Percentiles rank a stretch among this genome's conserved stretches.
These are phyloP conservation scores for Fistulina hepatica DNA, from an alignment of 1,284 basidiomycete species.

Conservation along the genomic window DNA sequence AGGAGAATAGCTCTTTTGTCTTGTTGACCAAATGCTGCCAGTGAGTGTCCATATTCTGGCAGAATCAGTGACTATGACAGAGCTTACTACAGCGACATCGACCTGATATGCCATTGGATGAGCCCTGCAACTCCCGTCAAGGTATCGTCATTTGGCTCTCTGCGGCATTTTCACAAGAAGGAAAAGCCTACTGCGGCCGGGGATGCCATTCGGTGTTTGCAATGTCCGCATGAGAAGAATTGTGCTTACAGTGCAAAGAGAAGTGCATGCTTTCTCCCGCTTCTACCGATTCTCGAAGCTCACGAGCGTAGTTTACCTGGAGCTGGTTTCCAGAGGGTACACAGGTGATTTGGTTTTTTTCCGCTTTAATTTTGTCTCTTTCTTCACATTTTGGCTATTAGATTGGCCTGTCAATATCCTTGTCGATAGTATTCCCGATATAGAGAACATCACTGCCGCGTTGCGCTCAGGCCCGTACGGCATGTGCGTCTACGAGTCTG, in stretches of 20 bases:
- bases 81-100: conserved; percentile 54
- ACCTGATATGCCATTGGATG: conserved; percentile 71
- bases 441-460: conserved; percentile 63
- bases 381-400: too few relatives aligned
- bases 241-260: conserved; percentile 82
- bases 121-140: conserved; percentile 49
- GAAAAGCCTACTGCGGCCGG: conserved; percentile 62
- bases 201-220: conserved; percentile 55
- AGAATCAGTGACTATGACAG: background rate
- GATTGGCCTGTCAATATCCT: conserved; percentile 60
- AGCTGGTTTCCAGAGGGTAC: conserved; percentile 46
- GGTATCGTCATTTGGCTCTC: conserved; percentile 75
- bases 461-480: conserved; percentile 65
- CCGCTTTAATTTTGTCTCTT: too few relatives aligned
- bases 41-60: conserved; percentile 29
- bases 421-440: conserved; percentile 67
- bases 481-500: conserved; percentile 70
- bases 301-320: conserved; percentile 63
- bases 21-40: conserved; percentile 86
- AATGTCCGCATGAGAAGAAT: conserved; percentile 58
- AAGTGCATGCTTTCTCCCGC: conserved; percentile 45
- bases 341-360: too few relatives aligned
- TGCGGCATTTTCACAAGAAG: conserved; percentile 68
- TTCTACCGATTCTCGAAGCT: too few relatives aligned
- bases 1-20: conserved; percentile 62